Conservation (phyloP, 139 green algal genomes). For the Limnomonas spitsbergensis region DNA sequence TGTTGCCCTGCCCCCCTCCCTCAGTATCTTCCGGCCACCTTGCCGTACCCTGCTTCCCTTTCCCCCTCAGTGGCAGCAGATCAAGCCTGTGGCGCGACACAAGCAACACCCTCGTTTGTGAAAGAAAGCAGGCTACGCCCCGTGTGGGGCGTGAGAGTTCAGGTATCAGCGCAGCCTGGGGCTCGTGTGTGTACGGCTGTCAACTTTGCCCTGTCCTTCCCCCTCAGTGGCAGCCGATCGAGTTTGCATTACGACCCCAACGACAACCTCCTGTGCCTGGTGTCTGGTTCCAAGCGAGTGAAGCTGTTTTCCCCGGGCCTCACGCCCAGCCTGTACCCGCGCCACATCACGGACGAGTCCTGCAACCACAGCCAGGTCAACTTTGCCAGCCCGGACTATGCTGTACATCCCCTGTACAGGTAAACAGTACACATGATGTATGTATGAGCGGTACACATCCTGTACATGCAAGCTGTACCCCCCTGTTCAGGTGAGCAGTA, state of each 20-base stretch:
- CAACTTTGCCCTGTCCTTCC: too few relatives aligned
- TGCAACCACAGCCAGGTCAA: constrained; percentile 73
- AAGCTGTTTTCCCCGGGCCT: constrained; percentile 46
- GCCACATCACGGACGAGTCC: constrained; percentile 43
- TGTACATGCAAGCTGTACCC: too few relatives aligned
- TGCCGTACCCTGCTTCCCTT: not conserved
- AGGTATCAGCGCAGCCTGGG: not conserved
- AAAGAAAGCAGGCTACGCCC: not conserved
- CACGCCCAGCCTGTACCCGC: constrained; percentile 53
- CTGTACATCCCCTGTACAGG: constrained; percentile 49
- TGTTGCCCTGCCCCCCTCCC: too few relatives aligned
- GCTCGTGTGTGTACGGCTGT: not conserved
- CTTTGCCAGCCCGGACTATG: constrained; percentile 50
- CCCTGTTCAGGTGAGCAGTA: constrained; percentile 41
- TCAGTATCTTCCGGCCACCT: too few relatives aligned
- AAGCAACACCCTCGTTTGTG: too few relatives aligned
- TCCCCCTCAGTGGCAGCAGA: too few relatives aligned
- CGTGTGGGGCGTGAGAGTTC: too few relatives aligned
- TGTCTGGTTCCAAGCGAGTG: constrained; percentile 64
- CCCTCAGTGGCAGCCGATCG: constrained; percentile 35
- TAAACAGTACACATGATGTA: constrained; percentile 15
- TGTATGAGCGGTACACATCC: not conserved
- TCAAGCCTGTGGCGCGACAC: too few relatives aligned
- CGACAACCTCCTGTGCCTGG: constrained; percentile 74
- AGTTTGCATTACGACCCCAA: constrained; percentile 83